Base-by-base conservation (phyloP, 1,139 yeast genomes). In the Hyphopichia buzzinii region DNA sequence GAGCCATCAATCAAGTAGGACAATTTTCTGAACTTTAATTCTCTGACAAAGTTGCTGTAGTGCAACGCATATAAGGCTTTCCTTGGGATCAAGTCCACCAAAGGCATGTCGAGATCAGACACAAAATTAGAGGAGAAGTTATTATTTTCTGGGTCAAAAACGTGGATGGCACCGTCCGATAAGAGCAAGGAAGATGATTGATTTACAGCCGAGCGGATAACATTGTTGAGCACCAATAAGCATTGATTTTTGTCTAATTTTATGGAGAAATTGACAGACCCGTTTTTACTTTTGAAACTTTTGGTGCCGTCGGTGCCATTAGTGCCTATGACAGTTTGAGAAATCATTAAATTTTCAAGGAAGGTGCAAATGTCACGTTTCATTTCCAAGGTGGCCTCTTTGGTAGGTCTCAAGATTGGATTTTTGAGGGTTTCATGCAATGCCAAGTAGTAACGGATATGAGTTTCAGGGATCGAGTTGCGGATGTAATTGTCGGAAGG, bases 1-100 rank as follows among this genome's bases (percentile, higher is more conserved):
- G 64, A 46, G 4, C 84, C 81, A 40, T 81, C 82, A 14, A 90
- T 72, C 35, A 86, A 61, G 29, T 69, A 44, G 3, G 67, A 61
- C 17, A 88, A 60, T n/a, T 75, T 70, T 41, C 92, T 73, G 43
- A 86, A 78, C 34, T 77, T 65, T 16, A 88, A 51, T 50, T 88
- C 96, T 16, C 75, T 72, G 3, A 85, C 94, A 55, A 87, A 81
- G 22, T 69, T 69, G 2, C 82, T 69, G 34, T 79, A 81, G 40
- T 79, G 81, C 39, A 89, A 59, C 0, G 95, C 96, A 48, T 76
- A 72, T 7, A 90, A 62, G 36, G 85, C 79, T 52, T 84, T 88
- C 44, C 84, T 72, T 0, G 90, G 84, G n/a, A 80, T 79, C 60
- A 86, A 77, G 0, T 61, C 57, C 6, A 70, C 61, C 3, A 52